Conservation (phyloP, 495 filamentous ascomycete genomes). For the Rusavskia elegans region DNA sequence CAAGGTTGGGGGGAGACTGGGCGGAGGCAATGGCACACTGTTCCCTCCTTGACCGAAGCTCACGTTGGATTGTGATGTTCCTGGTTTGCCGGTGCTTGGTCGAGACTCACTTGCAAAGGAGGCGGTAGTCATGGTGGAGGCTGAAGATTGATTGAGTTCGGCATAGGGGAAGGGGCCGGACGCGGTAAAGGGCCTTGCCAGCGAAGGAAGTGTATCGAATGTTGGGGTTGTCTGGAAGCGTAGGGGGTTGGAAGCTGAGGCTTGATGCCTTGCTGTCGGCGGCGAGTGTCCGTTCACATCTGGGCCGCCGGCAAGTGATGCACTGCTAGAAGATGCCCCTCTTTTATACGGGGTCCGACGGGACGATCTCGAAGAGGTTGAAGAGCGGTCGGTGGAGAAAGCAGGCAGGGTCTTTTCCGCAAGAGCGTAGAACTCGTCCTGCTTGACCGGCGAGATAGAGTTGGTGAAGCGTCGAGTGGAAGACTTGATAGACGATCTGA, state of each 20-base stretch:
- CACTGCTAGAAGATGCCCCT: conserved; percentile 4
- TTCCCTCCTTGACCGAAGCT: conserved; percentile 8
- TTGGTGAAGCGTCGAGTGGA: conserved; percentile 9
- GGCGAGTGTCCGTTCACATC: conserved; percentile 2
- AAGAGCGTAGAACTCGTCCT: conserved; percentile 1
- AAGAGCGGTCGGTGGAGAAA: conserved; percentile 10
- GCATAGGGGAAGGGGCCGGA: conserved; percentile 3
- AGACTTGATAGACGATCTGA: conserved; percentile 7
- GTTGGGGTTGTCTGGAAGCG: neutral
- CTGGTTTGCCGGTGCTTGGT: conserved; percentile 3
- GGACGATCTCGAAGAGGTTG: conserved; percentile 11
- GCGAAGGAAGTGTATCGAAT: neutral
- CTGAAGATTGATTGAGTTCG: conserved; percentile 1
- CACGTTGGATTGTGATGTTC: conserved; percentile 8
- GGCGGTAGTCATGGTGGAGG: conserved; percentile 9
- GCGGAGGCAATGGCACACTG: conserved; percentile 6
- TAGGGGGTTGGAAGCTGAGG: neutral
- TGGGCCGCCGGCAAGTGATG: conserved; percentile 1
- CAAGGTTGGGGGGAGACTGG: conserved; percentile 6
- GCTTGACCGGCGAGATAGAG: conserved; percentile 4
- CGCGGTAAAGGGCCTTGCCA: neutral
- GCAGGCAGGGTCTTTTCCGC: conserved; percentile 2
- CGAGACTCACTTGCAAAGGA: conserved; percentile 5
- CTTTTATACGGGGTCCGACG: conserved; percentile 2
- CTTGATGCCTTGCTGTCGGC: neutral